Base-by-base conservation (phyloP, 352 stramenopile species). In the Phytophthora agathidicida region DNA sequence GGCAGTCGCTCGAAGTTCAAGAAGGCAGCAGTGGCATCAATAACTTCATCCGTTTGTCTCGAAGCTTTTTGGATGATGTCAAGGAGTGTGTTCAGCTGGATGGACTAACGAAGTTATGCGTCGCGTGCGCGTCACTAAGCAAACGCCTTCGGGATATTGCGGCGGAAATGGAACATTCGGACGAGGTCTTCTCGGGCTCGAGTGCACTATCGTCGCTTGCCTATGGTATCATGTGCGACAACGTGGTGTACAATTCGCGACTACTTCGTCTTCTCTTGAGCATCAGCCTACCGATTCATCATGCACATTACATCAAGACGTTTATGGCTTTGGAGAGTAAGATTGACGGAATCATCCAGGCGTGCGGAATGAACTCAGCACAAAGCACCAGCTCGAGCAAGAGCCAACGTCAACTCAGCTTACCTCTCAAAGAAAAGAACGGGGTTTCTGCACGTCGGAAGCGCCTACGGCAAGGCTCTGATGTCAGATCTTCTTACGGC, bases 171-270 rank as follows among this genome's bases (percentile, higher is more conserved):
- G 44, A 27, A n/a, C 56, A 65, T 36, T 20, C 17, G 35, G 42
- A 43, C 19, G 23, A 23, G 7, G n/a, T 16, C 22, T 41, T 11
- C 33, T 42, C 51, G 24, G 47, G 65, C 8, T 39, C 31, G 22
- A 17, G 49, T 39, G 28, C n/a, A 16, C 47, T 76, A 11, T 80
- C 63, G 24, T 58, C 39, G 1, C 17, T 68, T 19, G 73, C 64
- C 3, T 88, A 88, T 36, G 62, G 64, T 22, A 56, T 88, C 10
- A 28, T 93, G 41, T 88, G 80, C 33, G 78, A 89, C 6, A 82
- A 93, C 48, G 75, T 83, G 6, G 76, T 93, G 11, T 80, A 85
- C 50, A 81, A 88, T 24, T 45, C 61, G 11, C 74, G 70, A 13
- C 65, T 92, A 8, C 65, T 93, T 45, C 79, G 75, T 38, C 53